Conservation (phyloP, 2,329 filamentous ascomycete species). For the Xylaria sp. region DNA sequence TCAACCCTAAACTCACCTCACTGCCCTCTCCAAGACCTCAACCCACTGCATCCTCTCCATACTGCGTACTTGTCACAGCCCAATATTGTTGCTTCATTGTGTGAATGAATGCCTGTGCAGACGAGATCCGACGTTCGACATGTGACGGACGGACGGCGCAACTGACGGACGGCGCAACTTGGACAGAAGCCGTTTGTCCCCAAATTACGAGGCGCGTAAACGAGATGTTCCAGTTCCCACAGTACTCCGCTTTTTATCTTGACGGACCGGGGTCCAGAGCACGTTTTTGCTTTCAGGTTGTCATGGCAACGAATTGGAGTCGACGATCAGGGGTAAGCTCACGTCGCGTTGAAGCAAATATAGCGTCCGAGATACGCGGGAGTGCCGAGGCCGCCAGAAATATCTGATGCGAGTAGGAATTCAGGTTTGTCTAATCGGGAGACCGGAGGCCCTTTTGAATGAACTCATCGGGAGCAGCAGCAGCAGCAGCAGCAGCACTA, state of each 20-base stretch:
- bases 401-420: slow-evolving; percentile 10
- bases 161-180: not conserved
- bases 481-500: not conserved
- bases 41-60: not conserved
- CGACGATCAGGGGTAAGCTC: slow-evolving; percentile 32
- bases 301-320: slow-evolving; percentile 30
- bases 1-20: not conserved
- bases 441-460: slow-evolving; percentile 14
- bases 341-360: slow-evolving; percentile 11
- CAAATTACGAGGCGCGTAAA: slow-evolving; percentile 22
- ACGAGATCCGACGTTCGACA: slow-evolving; percentile 3
- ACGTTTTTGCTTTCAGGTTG: slow-evolving; percentile 26
- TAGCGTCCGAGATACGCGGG: slow-evolving; percentile 8
- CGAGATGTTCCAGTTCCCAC: slow-evolving; percentile 21
- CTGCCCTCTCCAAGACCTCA: not conserved
- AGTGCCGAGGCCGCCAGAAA: slow-evolving; percentile 2
- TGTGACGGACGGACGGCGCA: slow-evolving; percentile 13
- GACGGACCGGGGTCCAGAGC: slow-evolving; percentile 20
- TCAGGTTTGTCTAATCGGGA: slow-evolving; percentile 13
- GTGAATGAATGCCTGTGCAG: not conserved
- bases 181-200: not conserved
- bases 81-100: not conserved
- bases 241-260: slow-evolving; percentile 24
- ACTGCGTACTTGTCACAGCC: not conserved
- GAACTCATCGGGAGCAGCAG: slow-evolving; percentile 16